These are phyloP conservation scores for Punctularia strigosozonata DNA, from an alignment of 768 basidiomycete genomes.

Conservation along the genomic window DNA sequence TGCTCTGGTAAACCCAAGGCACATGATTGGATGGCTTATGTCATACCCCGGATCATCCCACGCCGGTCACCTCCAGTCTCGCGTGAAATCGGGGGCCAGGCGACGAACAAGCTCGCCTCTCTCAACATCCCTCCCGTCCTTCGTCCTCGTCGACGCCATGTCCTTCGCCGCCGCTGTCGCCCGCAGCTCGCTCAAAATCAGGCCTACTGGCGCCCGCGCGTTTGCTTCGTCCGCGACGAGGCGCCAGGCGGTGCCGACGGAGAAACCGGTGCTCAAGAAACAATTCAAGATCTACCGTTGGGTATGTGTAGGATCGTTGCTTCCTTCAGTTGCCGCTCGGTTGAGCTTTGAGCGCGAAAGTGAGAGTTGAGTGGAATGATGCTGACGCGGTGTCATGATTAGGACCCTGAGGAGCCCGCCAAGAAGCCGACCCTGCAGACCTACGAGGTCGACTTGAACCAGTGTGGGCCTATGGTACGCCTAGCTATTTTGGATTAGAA, in stretches of 20 bases:
- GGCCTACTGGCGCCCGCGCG: slow-evolving; percentile 4
- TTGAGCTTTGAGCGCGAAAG: slow-evolving; percentile 1
- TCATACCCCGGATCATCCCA: too few relatives aligned
- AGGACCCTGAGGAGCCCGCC: slow-evolving; percentile 93
- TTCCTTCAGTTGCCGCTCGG: not conserved
- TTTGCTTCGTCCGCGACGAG: slow-evolving; percentile 19
- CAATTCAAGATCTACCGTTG: slow-evolving; percentile 99
- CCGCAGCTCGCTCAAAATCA: too few relatives aligned
- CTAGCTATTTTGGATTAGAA: not conserved
- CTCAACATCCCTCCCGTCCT: too few relatives aligned
- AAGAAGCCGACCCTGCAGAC: slow-evolving; percentile 86
- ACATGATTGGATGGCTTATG: too few relatives aligned
- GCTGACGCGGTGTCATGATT: not conserved
- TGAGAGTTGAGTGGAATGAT: not conserved
- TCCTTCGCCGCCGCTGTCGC: too few relatives aligned
- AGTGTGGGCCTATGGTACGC: slow-evolving; percentile 88
- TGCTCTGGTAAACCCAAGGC: too few relatives aligned
- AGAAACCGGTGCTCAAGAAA: slow-evolving; percentile 70
- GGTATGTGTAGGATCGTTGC: slow-evolving; percentile 36
- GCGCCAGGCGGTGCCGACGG: slow-evolving; percentile 33
- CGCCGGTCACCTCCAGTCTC: too few relatives aligned
- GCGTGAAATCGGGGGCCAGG: too few relatives aligned
- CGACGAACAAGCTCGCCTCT: too few relatives aligned
- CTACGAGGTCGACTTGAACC: slow-evolving; percentile 86
- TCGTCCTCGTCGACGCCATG: too few relatives aligned